These are phyloP conservation scores for Gastrodia elata DNA, from an alignment of 106 monocot genomes.

Conservation along the genomic window DNA sequence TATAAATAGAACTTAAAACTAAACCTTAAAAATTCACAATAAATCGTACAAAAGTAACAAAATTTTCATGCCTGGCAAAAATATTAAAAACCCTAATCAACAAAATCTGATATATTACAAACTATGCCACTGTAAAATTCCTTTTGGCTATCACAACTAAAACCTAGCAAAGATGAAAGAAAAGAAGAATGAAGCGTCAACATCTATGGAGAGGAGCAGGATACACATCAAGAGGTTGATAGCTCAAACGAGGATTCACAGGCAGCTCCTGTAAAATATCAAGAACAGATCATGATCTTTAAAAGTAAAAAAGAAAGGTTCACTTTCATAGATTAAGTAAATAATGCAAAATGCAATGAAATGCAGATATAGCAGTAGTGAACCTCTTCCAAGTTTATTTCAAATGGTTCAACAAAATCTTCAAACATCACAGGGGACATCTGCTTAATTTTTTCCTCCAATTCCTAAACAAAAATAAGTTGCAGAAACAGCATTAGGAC, in stretches of 20 bases:
- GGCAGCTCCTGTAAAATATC: constrained; percentile 44
- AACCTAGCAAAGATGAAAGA: background rate
- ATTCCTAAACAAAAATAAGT: constrained; percentile 40
- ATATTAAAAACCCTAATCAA: no score
- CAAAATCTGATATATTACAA: no score
- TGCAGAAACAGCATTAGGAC: background rate
- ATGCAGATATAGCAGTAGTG: background rate
- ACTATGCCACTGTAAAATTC: no score
- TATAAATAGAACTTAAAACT: no score
- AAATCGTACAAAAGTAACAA: no score
- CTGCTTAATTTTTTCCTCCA: constrained; percentile 48
- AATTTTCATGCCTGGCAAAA: no score
- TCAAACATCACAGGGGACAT: constrained; percentile 67
- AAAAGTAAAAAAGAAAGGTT: background rate
- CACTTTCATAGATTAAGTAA: background rate
- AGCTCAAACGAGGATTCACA: constrained; percentile 34
- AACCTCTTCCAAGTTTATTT: constrained; percentile 66
- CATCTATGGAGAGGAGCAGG: constrained; percentile 74
- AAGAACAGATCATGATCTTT: background rate
- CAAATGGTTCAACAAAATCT: constrained; percentile 67
- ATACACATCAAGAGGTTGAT: constrained; percentile 66
- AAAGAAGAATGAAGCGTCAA: constrained; percentile 15
- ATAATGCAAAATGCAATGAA: background rate
- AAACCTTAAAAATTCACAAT: no score
- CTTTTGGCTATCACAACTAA: no score